Conservation (phyloP, 108 stramenopile genomes). For the Skeletonema marinoi region DNA sequence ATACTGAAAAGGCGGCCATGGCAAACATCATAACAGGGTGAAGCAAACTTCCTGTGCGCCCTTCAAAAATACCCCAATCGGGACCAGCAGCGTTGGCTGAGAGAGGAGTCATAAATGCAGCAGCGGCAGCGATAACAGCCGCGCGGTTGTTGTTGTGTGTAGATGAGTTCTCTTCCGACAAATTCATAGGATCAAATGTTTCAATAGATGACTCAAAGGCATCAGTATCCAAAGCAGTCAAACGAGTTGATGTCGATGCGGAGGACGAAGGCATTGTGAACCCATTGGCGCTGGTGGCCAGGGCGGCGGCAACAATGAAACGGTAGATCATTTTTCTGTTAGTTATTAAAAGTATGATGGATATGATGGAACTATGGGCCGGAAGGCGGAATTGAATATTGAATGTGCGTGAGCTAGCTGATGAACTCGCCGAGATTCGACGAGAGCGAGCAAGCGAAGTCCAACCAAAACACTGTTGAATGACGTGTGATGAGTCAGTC, state of each 20-base stretch:
- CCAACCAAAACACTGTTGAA: too few species aligned
- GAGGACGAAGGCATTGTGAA: conserved; percentile 5
- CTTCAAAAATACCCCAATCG: conserved; percentile 78
- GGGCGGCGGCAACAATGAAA: not conserved
- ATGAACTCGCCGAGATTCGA: too few species aligned
- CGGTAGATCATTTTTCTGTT: not conserved
- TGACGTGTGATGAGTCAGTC: too few species aligned
- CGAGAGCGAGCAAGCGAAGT: too few species aligned
- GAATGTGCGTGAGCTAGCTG: too few species aligned
- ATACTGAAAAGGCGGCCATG: conserved; percentile 67
- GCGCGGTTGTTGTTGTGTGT: not conserved
- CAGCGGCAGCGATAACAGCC: conserved; percentile 21
- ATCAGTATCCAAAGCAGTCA: conserved; percentile 3
- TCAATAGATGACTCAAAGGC: not conserved
- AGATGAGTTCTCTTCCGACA: conserved; percentile 3
- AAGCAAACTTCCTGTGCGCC: conserved; percentile 76
- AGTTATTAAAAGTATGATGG: too few species aligned
- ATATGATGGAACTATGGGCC: too few species aligned
- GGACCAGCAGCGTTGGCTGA: conserved; percentile 53
- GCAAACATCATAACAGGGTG: conserved; percentile 90
- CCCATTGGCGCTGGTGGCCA: not conserved
- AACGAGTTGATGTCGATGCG: not conserved
- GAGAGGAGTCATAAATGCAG: conserved; percentile 18
- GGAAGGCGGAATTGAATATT: too few species aligned
- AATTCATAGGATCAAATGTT: conserved; percentile 5